phyloP scores from a whole-genome alignment of 345 rosid genomes.

The Anastatica hierochuntica region DNA sequence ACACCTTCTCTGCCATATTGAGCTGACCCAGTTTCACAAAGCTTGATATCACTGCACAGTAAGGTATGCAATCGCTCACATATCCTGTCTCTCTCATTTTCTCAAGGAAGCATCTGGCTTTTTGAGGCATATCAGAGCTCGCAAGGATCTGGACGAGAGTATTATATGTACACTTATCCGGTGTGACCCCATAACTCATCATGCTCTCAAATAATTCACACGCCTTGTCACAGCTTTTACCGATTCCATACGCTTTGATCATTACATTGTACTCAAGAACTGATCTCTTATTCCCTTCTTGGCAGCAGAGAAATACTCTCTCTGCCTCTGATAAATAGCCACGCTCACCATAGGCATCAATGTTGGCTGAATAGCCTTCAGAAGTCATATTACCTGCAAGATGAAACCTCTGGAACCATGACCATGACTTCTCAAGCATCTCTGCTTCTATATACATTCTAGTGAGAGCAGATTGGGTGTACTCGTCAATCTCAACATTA shows the following conservation, averaged over 20 bases:
- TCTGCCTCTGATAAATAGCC: conserved; percentile 56
- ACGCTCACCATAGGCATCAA: conserved; percentile 75
- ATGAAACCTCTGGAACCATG: conserved; percentile 77
- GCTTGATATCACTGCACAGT: conserved; percentile 74
- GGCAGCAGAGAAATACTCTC: conserved; percentile 48
- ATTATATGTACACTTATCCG: conserved; percentile 64
- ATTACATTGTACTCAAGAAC: conserved; percentile 72
- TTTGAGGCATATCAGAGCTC: conserved; percentile 43
- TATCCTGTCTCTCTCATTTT: conserved; percentile 64
- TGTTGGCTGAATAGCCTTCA: conserved; percentile 73
- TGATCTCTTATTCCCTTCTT: conserved; percentile 41
- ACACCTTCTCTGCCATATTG: conserved; percentile 55
- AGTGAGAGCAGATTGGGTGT: conserved; percentile 76
- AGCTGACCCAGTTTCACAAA: conserved; percentile 56
- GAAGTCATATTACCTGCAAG: conserved; percentile 52
- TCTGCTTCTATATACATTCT: conserved; percentile 76
- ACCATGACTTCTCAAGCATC: conserved; percentile 72
- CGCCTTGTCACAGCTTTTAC: conserved; percentile 45
- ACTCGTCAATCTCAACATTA: conserved; percentile 68
- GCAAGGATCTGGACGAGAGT: conserved; percentile 66
- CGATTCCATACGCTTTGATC: conserved; percentile 81
- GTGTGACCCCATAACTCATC: conserved; percentile 46
- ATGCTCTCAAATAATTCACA: conserved; percentile 68
- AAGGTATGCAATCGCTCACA: conserved; percentile 60
- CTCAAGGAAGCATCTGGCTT: conserved; percentile 43